Percentiles rank a stretch among this genome's conserved stretches.
phyloP scores from a whole-genome alignment of 495 filamentous ascomycete genomes.

The Penicillium herquei region DNA sequence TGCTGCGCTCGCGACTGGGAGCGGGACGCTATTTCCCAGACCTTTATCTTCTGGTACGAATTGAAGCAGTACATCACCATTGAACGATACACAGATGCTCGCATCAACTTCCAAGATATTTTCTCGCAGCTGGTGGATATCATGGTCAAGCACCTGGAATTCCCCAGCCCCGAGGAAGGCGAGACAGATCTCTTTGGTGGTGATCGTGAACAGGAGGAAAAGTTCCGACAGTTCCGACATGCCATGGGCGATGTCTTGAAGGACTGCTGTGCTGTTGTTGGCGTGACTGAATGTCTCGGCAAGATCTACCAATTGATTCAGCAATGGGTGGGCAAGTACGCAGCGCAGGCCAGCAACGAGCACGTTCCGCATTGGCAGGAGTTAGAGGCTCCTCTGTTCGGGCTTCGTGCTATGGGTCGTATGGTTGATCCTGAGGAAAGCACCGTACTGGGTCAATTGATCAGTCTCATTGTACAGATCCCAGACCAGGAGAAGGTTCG shows the following conservation, averaged over 20 bases:
- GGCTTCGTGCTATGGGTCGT: constrained; percentile 92
- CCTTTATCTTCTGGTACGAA: constrained; percentile 98
- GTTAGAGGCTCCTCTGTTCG: constrained; percentile 92
- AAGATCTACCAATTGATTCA: constrained; percentile 85
- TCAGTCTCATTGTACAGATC: constrained; percentile 89
- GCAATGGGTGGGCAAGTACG: constrained; percentile 81
- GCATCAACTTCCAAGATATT: constrained; percentile 69
- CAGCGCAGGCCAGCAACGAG: constrained; percentile 64
- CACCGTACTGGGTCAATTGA: constrained; percentile 81
- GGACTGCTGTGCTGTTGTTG: constrained; percentile 94
- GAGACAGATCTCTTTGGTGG: constrained; percentile 89
- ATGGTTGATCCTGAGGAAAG: constrained; percentile 92
- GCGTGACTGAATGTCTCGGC: constrained; percentile 80
- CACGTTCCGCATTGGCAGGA: constrained; percentile 95
- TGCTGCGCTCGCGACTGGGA: constrained; percentile 85
- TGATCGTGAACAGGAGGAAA: constrained; percentile 93
- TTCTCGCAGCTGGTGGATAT: constrained; percentile 89
- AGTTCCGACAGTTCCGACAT: constrained; percentile 94
- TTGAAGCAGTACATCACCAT: constrained; percentile 93
- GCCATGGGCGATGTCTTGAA: constrained; percentile 98
- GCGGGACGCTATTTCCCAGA: constrained; percentile 82
- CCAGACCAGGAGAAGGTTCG: constrained; percentile 93
- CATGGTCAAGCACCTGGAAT: constrained; percentile 89
- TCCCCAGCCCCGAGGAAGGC: constrained; percentile 73
- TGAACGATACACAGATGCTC: constrained; percentile 81